These are phyloP conservation scores for Gossypium schwendimanii DNA, from an alignment of 441 rosid genomes.

Conservation along the genomic window DNA sequence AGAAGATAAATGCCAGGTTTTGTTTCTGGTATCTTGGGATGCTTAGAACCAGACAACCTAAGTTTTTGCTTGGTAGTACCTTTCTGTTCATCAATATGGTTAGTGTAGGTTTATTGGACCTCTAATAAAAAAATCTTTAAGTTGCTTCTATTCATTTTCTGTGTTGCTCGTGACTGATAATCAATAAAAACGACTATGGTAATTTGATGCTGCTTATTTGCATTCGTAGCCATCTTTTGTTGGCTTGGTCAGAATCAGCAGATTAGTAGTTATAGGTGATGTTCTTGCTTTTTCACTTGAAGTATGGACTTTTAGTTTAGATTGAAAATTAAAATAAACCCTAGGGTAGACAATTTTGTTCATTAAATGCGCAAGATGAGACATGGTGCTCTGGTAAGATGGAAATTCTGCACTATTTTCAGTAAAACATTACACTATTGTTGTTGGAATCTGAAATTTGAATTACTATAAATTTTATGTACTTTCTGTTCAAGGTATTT, in stretches of 20 bases:
- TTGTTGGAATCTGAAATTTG: constrained; percentile 1
- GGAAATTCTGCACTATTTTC: background rate
- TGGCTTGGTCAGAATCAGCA: constrained; percentile 4
- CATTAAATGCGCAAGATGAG: background rate
- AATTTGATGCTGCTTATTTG: constrained; percentile 1
- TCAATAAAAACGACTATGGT: background rate
- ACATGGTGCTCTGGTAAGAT: background rate
- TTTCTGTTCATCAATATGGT: background rate
- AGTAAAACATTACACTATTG: background rate
- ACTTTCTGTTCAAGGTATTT: constrained; percentile 43
- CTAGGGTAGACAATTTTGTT: background rate
- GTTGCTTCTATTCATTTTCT: background rate
- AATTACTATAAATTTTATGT: background rate
- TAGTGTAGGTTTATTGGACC: background rate
- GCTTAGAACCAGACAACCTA: constrained; percentile 1
- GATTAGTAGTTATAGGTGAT: constrained; percentile 1
- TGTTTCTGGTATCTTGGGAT: background rate
- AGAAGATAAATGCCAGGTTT: background rate
- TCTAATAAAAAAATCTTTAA: background rate
- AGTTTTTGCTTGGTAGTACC: background rate
- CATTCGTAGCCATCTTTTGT: constrained; percentile 6
- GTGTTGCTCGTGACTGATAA: background rate
- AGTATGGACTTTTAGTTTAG: background rate
- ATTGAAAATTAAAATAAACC: background rate
- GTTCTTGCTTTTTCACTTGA: constrained; percentile 6